Percentiles rank a stretch among this genome's conserved stretches.
phyloP scores from a whole-genome alignment of 139 green algal genomes.

The Tetradesmus obliquus region DNA sequence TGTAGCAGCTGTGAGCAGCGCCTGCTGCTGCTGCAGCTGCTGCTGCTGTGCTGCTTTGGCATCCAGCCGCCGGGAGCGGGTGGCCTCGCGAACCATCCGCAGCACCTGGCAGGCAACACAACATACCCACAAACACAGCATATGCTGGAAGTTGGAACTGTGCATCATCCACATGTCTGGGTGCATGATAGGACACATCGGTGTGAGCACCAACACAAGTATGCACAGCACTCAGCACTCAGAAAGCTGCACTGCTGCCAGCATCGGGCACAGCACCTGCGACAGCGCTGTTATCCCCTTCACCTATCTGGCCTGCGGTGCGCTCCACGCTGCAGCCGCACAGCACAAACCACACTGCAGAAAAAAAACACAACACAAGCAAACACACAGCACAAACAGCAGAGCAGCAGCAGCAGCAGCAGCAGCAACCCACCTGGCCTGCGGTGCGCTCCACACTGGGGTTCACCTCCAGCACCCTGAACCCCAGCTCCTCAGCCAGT shows the following conservation, averaged over 20 bases:
- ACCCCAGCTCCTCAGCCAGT: constrained; percentile 57
- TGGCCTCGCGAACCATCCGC: constrained; percentile 61
- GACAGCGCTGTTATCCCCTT: too few species aligned
- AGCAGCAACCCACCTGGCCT: constrained; percentile 25
- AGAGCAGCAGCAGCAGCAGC: background rate
- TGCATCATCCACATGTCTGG: too few species aligned
- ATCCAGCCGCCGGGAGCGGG: constrained; percentile 37
- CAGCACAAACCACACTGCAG: too few species aligned
- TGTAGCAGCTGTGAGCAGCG: background rate
- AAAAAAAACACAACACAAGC: too few species aligned
- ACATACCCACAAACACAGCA: background rate
- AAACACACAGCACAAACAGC: too few species aligned
- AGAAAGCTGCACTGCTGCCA: background rate
- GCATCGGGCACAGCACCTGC: background rate
- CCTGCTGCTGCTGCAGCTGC: background rate
- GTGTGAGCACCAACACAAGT: too few species aligned
- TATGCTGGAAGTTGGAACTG: too few species aligned
- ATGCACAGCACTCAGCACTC: too few species aligned
- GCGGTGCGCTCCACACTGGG: constrained; percentile 55
- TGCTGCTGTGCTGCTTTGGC: background rate
- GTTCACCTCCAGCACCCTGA: constrained; percentile 67
- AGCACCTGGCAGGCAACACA: constrained; percentile 1
- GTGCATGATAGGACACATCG: too few species aligned
- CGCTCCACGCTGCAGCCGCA: too few species aligned
- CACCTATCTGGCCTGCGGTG: background rate